Percentiles rank a stretch among this genome's conserved stretches.
These are phyloP conservation scores for Actinidia chinensis DNA, from an alignment of 179 eudicot species.

Conservation along the genomic window DNA sequence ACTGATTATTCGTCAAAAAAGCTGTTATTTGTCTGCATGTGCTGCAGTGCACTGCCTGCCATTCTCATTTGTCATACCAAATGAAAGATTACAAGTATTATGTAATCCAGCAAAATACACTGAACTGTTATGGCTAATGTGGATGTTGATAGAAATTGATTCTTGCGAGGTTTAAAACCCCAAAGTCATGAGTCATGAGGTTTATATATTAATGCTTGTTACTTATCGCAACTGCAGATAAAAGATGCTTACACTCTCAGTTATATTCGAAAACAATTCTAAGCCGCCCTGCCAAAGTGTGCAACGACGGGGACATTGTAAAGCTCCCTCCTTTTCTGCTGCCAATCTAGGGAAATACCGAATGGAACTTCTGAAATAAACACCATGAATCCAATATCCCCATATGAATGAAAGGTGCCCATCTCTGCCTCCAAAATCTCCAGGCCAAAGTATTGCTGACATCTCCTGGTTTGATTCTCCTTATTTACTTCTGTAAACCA, in stretches of 20 bases:
- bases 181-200: no score
- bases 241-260: constrained; percentile 85
- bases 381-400: constrained; percentile 68
- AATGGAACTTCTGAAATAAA: constrained; percentile 94
- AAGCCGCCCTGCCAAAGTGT: constrained; percentile 87
- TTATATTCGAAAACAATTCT: constrained; percentile 67
- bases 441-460: constrained; percentile 64
- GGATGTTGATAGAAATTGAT: not conserved
- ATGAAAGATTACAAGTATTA: not conserved
- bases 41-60: not conserved
- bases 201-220: not conserved
- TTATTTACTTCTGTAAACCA: not conserved
- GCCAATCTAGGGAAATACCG: constrained; percentile 91
- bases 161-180: not conserved
- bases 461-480: not conserved
- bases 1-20: not conserved
- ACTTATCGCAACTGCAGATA: constrained; percentile 52
- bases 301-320: constrained; percentile 68
- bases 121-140: not conserved
- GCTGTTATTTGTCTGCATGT: not conserved
- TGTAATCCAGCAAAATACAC: not conserved
- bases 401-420: constrained; percentile 93
- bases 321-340: constrained; percentile 81
- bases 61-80: not conserved
- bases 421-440: constrained; percentile 73